Evolutionary conservation across 441 rosid species (phyloP).

Genomic region (Gossypium lobatum): DNA sequence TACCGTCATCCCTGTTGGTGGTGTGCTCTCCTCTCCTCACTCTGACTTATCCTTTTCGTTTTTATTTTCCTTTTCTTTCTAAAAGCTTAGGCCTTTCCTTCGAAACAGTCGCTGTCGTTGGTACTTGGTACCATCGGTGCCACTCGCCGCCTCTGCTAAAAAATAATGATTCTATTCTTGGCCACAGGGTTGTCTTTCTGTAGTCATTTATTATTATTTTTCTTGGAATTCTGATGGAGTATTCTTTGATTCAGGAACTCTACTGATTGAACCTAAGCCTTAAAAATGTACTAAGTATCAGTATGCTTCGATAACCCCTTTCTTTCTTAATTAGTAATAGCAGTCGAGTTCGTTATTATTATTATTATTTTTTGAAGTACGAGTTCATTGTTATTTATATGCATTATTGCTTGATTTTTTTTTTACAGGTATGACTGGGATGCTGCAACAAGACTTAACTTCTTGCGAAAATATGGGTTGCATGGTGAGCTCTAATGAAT

Average conservation of each 20-base stretch:
- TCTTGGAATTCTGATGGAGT: neutral
- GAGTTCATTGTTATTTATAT: neutral
- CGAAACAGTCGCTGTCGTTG: too few species aligned
- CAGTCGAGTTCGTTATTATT: neutral
- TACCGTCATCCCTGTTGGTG: too few species aligned
- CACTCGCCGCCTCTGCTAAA: too few species aligned
- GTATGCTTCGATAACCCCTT: conserved; percentile 26
- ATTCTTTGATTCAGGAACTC: conserved; percentile 45
- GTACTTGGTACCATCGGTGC: too few species aligned
- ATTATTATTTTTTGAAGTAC: too few species aligned
- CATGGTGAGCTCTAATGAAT: conserved; percentile 30
- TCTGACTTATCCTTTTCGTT: too few species aligned
- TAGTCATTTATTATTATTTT: neutral
- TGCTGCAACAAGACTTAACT: conserved; percentile 88
- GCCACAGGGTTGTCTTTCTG: neutral
- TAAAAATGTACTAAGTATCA: conserved; percentile 98
- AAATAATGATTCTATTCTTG: neutral
- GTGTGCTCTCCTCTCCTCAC: too few species aligned
- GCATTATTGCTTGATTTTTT: conserved; percentile 15
- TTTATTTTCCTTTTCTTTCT: too few species aligned
- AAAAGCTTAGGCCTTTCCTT: too few species aligned
- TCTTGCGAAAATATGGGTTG: conserved; percentile 83
- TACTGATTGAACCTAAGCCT: conserved; percentile 95
- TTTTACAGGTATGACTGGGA: conserved; percentile 86
- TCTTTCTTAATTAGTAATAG: neutral